Evolutionary conservation across 169 alveolate species (phyloP), one percentile per base, ranked within the genome.

Genomic region (Theileria parva): DNA sequence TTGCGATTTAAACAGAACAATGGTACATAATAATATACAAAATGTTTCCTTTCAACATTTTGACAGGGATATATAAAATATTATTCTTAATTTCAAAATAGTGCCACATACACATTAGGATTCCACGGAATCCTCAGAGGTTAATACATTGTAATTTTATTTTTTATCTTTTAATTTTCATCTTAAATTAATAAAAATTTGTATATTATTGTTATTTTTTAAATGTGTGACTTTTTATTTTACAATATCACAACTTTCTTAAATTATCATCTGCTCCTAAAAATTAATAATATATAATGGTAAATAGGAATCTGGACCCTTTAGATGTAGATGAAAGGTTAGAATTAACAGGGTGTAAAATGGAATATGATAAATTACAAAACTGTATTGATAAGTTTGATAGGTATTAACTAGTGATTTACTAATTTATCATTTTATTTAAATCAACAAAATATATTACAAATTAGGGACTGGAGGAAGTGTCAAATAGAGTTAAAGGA

Each of bases 401-500:
- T 60, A 85, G 94, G 94, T 89, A 64, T 25, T 78, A 28, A 19
- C 23, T 25, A 51, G 37, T 32, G 7, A 34, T 21, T 51, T 25
- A 13, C 23, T 60, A 55, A 27, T 37, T 65, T 32, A 23, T 9
- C 65, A 37, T 25, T 17, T 64, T 63, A 65, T 64, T 25, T 64
- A 32, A 28, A 50, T 57, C 5, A 6, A n/a, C 5, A 44, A 6
- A 69, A n/a, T 34, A 19, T n/a, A 12, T 0, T 4, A 17, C 28
- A 21, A 21, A n/a, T 55, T 80, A 86, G 92, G 48, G 88, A 63
- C 30, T 86, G 92, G 92, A 81, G 72, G 48, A 44, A 75, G 59
- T 86, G 92, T 87, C 92, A 86, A 71, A 13, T 8, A 32, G 92
- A 86, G 39, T 77, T 86, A 27, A 78, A 84, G 66, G 80, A 83